phyloP scores from a whole-genome alignment of 345 rosid species.

The Eutrema japonicum region DNA sequence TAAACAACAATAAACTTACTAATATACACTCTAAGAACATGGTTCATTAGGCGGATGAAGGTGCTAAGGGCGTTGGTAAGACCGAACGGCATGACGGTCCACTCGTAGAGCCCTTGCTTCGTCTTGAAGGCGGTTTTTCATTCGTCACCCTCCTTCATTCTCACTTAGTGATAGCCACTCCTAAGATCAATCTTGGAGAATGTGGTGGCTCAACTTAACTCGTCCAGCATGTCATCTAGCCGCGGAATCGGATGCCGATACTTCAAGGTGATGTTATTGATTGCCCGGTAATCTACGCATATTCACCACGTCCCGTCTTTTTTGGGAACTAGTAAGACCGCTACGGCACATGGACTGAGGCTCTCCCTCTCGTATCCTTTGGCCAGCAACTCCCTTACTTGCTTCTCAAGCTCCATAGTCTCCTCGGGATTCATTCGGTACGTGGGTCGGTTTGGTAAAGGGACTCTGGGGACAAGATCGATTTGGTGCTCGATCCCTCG shows the following conservation, averaged over 20 bases:
- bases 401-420: background rate
- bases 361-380: background rate
- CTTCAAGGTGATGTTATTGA: background rate
- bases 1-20: too few relatives aligned
- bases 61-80: background rate
- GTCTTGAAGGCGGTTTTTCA: background rate
- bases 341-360: background rate
- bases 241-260: too few relatives aligned
- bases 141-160: background rate
- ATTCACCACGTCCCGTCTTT: background rate
- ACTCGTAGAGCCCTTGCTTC: background rate
- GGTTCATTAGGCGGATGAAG: constrained; percentile 1
- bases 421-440: background rate
- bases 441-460: background rate
- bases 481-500: too few relatives aligned
- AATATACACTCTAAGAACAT: background rate
- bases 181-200: background rate
- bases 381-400: background rate
- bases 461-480: background rate
- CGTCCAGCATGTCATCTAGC: background rate
- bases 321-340: background rate
- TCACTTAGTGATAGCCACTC: background rate
- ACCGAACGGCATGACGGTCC: background rate
- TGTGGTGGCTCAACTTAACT: background rate
- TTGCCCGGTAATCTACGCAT: background rate